Evolutionary conservation across 2,329 filamentous ascomycete species (phyloP).

Genomic region (Fusarium clavum): DNA sequence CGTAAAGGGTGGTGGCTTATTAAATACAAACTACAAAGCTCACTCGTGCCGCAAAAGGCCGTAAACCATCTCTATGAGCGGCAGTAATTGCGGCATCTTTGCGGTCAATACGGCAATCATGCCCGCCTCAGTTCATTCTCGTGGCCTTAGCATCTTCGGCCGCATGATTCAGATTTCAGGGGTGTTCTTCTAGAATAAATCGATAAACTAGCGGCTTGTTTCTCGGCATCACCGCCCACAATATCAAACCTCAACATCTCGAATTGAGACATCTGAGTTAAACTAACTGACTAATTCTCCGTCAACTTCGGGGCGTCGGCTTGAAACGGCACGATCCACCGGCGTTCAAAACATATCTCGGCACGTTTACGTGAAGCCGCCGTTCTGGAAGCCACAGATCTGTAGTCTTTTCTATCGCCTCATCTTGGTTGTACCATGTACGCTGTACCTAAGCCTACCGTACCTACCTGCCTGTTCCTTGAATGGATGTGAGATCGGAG

Average conservation of each 20-base stretch:
- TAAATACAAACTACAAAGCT: slow-evolving; percentile 15
- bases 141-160: not conserved
- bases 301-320: slow-evolving; percentile 2
- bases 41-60: slow-evolving; percentile 28
- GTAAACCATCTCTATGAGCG: not conserved
- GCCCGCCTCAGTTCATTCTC: not conserved
- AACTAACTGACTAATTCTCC: not conserved
- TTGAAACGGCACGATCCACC: not conserved
- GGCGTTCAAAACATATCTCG: slow-evolving; percentile 2
- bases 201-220: not conserved
- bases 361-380: slow-evolving; percentile 19
- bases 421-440: not conserved
- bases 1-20: not conserved
- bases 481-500: slow-evolving; percentile 19
- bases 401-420: slow-evolving; percentile 4
- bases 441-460: not conserved
- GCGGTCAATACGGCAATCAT: slow-evolving; percentile 8
- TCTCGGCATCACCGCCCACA: slow-evolving; percentile 22
- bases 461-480: not conserved
- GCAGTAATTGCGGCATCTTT: slow-evolving; percentile 30
- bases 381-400: slow-evolving; percentile 10
- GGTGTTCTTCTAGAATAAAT: slow-evolving; percentile 15
- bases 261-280: not conserved
- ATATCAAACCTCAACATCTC: not conserved
- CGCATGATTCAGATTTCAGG: not conserved